phyloP scores from a whole-genome alignment of 2,329 filamentous ascomycete species.

The Didymella arachidicola region DNA sequence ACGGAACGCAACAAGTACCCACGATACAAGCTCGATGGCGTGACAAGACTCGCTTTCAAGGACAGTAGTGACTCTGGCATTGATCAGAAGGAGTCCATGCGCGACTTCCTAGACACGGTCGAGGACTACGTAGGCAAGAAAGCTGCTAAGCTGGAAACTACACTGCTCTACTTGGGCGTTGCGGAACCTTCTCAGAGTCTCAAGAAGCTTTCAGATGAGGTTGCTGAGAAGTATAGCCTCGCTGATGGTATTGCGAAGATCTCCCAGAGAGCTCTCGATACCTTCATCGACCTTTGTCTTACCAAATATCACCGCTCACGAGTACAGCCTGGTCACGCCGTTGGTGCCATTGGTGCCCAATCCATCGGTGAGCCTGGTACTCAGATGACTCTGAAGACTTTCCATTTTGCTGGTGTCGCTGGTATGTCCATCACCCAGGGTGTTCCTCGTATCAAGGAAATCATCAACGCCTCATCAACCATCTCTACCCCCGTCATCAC shows the following conservation, averaged over 20 bases:
- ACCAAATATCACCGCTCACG: slow-evolving; percentile 90
- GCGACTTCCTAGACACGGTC: slow-evolving; percentile 82
- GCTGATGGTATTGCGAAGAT: slow-evolving; percentile 83
- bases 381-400: slow-evolving; percentile 99
- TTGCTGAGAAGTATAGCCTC: slow-evolving; percentile 48
- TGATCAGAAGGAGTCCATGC: slow-evolving; percentile 72
- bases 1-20: slow-evolving; percentile 67
- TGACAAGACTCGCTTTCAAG: slow-evolving; percentile 68
- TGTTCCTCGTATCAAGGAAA: slow-evolving; percentile 99
- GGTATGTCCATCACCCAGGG: slow-evolving; percentile 99
- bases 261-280: slow-evolving; percentile 73
- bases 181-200: slow-evolving; percentile 25
- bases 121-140: slow-evolving; percentile 72
- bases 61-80: slow-evolving; percentile 70
- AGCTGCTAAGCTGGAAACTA: slow-evolving; percentile 67
- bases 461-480: slow-evolving; percentile 94
- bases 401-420: slow-evolving; percentile 99
- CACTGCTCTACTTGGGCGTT: slow-evolving; percentile 40
- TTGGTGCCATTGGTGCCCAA: slow-evolving; percentile 94
- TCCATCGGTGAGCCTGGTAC: slow-evolving; percentile 98
- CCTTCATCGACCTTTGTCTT: slow-evolving; percentile 83
- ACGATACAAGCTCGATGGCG: slow-evolving; percentile 44
- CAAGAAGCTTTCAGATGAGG: slow-evolving; percentile 29
- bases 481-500: slow-evolving; percentile 96
- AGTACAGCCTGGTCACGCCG: slow-evolving; percentile 92